Percentiles rank a stretch among this genome's conserved stretches.
Evolutionary conservation across 106 monocot genomes (phyloP).

Genomic region (Chionographis japonica): DNA sequence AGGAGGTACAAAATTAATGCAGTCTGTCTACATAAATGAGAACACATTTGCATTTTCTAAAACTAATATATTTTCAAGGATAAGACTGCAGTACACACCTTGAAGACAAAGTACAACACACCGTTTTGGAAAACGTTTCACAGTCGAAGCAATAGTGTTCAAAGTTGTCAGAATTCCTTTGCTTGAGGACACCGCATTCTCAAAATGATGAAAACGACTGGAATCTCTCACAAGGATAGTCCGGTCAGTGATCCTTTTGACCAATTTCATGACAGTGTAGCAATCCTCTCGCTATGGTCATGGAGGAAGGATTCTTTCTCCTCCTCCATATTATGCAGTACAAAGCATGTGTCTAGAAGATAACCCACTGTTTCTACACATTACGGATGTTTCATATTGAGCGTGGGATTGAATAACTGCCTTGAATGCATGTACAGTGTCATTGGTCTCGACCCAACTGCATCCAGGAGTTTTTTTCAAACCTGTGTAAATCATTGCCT

Average conservation of each 20-base stretch:
- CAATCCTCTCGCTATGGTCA: constrained; percentile 4
- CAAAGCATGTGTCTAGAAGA: constrained; percentile 10
- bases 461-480: constrained; percentile 61
- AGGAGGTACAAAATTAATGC: too few species aligned
- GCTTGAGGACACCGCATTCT: constrained; percentile 4
- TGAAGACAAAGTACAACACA: constrained; percentile 84
- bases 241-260: constrained; percentile 2
- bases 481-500: constrained; percentile 24
- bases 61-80: too few species aligned
- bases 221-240: constrained; percentile 9
- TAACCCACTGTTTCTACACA: constrained; percentile 10
- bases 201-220: constrained; percentile 11
- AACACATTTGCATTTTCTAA: too few species aligned
- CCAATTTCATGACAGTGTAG: background rate
- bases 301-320: constrained; percentile 11
- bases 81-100: constrained; percentile 33
- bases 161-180: background rate
- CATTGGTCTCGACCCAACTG: constrained; percentile 49
- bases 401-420: constrained; percentile 8
- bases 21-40: too few species aligned
- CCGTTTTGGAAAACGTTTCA: constrained; percentile 81
- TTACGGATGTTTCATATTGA: constrained; percentile 2
- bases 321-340: constrained; percentile 6
- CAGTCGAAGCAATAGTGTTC: constrained; percentile 27
- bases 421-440: constrained; percentile 7